A percentile compares a stretch with the other conserved stretches of the same genome.
These are phyloP conservation scores for Globisporangium rhizosaccharum DNA, from an alignment of 352 stramenopile species.

Conservation along the genomic window DNA sequence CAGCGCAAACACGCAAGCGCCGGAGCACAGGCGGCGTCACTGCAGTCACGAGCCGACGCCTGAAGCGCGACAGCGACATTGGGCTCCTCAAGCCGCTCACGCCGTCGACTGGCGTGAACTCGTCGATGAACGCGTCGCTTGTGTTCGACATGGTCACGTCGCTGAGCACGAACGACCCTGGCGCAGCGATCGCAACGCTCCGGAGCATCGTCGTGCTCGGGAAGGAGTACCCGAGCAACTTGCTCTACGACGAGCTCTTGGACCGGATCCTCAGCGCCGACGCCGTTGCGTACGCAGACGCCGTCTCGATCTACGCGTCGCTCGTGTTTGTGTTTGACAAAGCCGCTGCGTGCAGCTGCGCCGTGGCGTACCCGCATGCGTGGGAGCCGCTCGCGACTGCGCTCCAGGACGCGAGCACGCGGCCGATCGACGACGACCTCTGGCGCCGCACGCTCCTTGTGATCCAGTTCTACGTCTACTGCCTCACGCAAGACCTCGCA, in stretches of 20 bases:
- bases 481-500: constrained; percentile 64
- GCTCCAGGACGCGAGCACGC: constrained; percentile 49
- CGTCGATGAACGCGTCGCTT: constrained; percentile 77
- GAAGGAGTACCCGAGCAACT: constrained; percentile 76
- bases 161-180: constrained; percentile 79
- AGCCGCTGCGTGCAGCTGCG: constrained; percentile 53
- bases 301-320: constrained; percentile 72
- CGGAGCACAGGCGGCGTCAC: constrained; percentile 15
- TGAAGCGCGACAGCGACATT: constrained; percentile 8
- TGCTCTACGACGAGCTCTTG: constrained; percentile 76
- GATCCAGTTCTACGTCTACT: constrained; percentile 80
- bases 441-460: constrained; percentile 71
- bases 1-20: constrained; percentile 27
- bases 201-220: constrained; percentile 78
- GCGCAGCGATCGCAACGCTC: constrained; percentile 66
- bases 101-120: constrained; percentile 48
- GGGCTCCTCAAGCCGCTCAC: constrained; percentile 51
- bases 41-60: not conserved
- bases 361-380: constrained; percentile 55
- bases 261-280: constrained; percentile 75
- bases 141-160: constrained; percentile 82
- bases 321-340: constrained; percentile 82
- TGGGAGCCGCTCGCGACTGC: constrained; percentile 60
- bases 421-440: constrained; percentile 41
- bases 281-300: constrained; percentile 58